Evolutionary conservation across 495 filamentous ascomycete genomes (phyloP), one percentile per base, ranked within the genome.

Genomic region (Neurospora sublineolata): DNA sequence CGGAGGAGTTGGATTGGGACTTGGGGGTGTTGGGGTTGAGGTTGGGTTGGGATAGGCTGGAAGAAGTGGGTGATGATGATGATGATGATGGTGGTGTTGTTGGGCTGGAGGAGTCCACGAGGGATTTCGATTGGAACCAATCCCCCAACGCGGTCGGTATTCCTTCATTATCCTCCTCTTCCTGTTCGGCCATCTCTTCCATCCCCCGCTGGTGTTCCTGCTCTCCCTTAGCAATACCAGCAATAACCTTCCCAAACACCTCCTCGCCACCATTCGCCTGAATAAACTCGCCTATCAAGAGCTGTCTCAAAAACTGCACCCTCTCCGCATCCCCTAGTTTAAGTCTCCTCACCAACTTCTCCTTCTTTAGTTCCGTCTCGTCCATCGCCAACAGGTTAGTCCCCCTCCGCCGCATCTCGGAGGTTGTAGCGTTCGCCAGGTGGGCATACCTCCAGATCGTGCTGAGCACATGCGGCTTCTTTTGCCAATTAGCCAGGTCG

Each of bases 401-500:
- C 10, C 38, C 72, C 18, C 37, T 64, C 1, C 20, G 33, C 5
- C 73, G 77, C 77, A 83, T 79, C 8, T 73, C 41, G 3, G 60
- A 41, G 36, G 3, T 76, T 1, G 77, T 73, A 23, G 42, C 7
- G 14, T 70, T 71, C 11, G 42, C 27, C 9, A 79, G 68, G 37
- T 70, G 74, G 5, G 78, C 77, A 73, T 81, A 83, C 68, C 82
- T 80, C 77, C 78, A 84, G 44, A 82, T 64, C 20, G 80, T 80
- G 69, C 78, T 74, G 44, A 82, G 58, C 69, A 80, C 72, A 58
- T 84, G 80, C 36, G 80, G 80, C 60, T 72, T 79, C 9, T 70
- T 71, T n/a, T 58, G 37, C 67, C 27, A 70, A 73, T 77, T 80
- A 9, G 78, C 80, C 41, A 73, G 11, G 46, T 77, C 71, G 69